Evolutionary conservation across 345 rosid species (phyloP).

Genomic region (Pistacia vera): DNA sequence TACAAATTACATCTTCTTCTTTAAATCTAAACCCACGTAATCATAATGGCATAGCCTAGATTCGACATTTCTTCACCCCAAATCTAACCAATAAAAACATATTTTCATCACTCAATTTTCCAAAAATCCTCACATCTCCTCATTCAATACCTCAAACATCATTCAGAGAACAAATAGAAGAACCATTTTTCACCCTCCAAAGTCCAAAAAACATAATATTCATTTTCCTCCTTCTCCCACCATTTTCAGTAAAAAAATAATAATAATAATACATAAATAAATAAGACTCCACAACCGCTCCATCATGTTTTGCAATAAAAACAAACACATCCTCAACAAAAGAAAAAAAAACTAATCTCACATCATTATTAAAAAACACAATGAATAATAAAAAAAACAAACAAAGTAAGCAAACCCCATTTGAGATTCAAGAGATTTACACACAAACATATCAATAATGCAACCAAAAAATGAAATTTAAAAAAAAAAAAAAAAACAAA

Average conservation of each 20-base stretch:
- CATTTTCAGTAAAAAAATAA: neutral
- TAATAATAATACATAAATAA: too few species aligned
- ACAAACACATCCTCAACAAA: neutral
- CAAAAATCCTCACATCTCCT: neutral
- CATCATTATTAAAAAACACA: neutral
- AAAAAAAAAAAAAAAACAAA: neutral
- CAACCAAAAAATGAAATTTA: neutral
- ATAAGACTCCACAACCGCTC: neutral
- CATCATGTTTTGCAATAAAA: neutral
- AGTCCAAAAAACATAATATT: constrained; percentile 16
- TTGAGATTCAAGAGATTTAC: constrained; percentile 6
- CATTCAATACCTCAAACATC: neutral
- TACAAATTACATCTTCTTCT: neutral
- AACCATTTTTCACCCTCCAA: neutral
- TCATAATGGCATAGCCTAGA: neutral
- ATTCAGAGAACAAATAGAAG: neutral
- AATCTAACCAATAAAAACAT: neutral
- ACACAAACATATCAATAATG: neutral
- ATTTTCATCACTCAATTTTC: neutral
- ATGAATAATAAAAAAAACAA: neutral
- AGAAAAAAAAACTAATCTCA: neutral
- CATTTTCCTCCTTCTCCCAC: neutral
- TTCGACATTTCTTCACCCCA: neutral
- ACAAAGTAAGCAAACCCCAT: neutral
- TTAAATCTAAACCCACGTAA: neutral